Base-by-base conservation (phyloP, 2,329 filamentous ascomycete species). In the Trichophyton verrucosum region DNA sequence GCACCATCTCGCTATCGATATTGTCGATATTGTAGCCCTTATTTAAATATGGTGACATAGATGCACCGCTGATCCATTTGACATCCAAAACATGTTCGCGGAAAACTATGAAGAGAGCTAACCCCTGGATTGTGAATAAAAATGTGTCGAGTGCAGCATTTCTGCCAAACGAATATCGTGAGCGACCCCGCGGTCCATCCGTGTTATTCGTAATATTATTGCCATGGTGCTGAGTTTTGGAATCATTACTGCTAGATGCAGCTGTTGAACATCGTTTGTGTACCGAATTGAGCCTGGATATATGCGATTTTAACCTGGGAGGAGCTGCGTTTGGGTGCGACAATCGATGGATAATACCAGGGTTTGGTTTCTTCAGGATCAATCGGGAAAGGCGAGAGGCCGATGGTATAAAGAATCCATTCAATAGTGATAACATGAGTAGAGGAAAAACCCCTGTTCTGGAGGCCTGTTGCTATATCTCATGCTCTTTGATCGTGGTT, bases 31-130 rank as follows among this genome's bases (percentile, higher is more conserved):
- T 62, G 77, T 83, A 85, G 59, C 85, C 81, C 62, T 83, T 78
- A 68, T 91, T 91, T 60, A 92, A 76, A 63, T 85, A 86, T 1
- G 89, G 89, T 60, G 86, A 86, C 89, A 94, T 94, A 20, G 86
- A 90, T 3, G 73, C 73, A 0, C 77, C 77, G 13, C 68, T 69
- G 51, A 79, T 75, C 68, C 72, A 73, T 69, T 76, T 74, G 27
- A 76, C 65, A 38, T 74, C 70, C 55, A 72, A 63, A 44, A 76
- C 69, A 63, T 78, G 71, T 61, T 75, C 72, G 24, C 70, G 69
- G 65, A 77, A 67, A 62, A 76, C 55, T 9, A 57, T 57, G n/a
- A 57, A 44, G 22, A 57, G 22, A 7, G 47, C 42, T 47, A 60
- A 17, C 13, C 47, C 36, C 33, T 47, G 40, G 30, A 55, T 27